Percentiles rank a stretch among this genome's conserved stretches.
Evolutionary conservation across 2,329 filamentous ascomycete genomes (phyloP).

Genomic region (Phyllosticta ampelicida): DNA sequence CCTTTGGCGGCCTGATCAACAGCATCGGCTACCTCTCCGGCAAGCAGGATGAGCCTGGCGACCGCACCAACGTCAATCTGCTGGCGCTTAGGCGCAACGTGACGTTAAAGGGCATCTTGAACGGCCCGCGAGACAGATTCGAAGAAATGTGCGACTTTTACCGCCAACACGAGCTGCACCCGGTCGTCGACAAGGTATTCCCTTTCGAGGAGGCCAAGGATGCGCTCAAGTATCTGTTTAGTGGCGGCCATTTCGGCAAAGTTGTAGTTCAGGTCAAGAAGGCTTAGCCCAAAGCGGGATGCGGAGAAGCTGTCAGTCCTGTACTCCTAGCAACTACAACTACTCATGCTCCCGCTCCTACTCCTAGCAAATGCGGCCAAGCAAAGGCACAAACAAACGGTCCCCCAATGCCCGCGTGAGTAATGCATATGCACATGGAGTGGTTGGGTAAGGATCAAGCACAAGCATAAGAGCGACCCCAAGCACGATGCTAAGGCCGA

Average conservation of each 20-base stretch:
- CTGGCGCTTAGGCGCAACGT: slow-evolving; percentile 41
- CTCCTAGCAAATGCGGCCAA: neutral
- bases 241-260: slow-evolving; percentile 31
- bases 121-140: slow-evolving; percentile 48
- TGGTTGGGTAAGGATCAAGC: neutral
- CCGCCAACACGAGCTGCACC: slow-evolving; percentile 28
- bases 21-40: slow-evolving; percentile 36
- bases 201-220: slow-evolving; percentile 24
- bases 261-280: slow-evolving; percentile 24
- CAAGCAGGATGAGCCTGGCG: slow-evolving; percentile 45
- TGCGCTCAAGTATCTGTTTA: slow-evolving; percentile 23
- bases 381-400: neutral
- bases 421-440: neutral
- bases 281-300: slow-evolving; percentile 7
- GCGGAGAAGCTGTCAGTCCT: neutral
- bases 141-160: slow-evolving; percentile 35
- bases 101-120: slow-evolving; percentile 49
- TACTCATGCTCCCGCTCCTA: too few relatives aligned
- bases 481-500: neutral
- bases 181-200: slow-evolving; percentile 32
- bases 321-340: too few relatives aligned
- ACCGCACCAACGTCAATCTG: slow-evolving; percentile 51
- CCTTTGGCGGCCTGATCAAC: slow-evolving; percentile 32
- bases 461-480: neutral
- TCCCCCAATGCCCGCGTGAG: neutral